A percentile compares a stretch with the other conserved stretches of the same genome.
phyloP scores from a whole-genome alignment of 2,329 filamentous ascomycete genomes.

The Apiospora kogelbergensis region DNA sequence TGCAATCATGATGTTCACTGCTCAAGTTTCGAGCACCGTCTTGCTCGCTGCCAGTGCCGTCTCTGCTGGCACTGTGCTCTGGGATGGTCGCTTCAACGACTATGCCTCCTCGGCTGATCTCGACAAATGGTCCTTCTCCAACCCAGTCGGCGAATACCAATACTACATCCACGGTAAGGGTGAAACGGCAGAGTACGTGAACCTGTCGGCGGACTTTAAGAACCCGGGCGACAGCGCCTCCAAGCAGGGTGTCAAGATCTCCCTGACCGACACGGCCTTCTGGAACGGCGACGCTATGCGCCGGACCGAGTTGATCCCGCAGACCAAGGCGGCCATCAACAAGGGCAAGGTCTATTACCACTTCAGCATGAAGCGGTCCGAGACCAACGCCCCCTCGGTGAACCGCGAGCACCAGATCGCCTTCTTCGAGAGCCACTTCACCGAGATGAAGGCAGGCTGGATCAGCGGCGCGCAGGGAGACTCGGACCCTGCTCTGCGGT shows the following conservation, averaged over 20 bases:
- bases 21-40: constrained; percentile 6
- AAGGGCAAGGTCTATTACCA: constrained; percentile 70
- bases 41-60: constrained; percentile 8
- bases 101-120: constrained; percentile 48
- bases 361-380: constrained; percentile 63
- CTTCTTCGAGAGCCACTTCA: constrained; percentile 71
- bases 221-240: constrained; percentile 64
- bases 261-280: constrained; percentile 61
- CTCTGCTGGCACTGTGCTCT: constrained; percentile 47
- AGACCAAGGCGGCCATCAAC: constrained; percentile 65
- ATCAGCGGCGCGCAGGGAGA: constrained; percentile 46
- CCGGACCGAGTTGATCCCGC: constrained; percentile 71
- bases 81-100: constrained; percentile 62
- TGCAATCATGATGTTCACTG: background rate
- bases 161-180: constrained; percentile 71
- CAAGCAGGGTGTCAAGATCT: constrained; percentile 67
- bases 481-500: constrained; percentile 57
- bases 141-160: constrained; percentile 65
- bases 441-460: constrained; percentile 71
- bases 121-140: constrained; percentile 59
- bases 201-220: constrained; percentile 58
- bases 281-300: constrained; percentile 75
- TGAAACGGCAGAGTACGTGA: constrained; percentile 57
- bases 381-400: constrained; percentile 59
- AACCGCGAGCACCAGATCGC: constrained; percentile 66